Evolutionary conservation across 768 basidiomycete genomes (phyloP).

Genomic region (Rhodotorula graminis): DNA sequence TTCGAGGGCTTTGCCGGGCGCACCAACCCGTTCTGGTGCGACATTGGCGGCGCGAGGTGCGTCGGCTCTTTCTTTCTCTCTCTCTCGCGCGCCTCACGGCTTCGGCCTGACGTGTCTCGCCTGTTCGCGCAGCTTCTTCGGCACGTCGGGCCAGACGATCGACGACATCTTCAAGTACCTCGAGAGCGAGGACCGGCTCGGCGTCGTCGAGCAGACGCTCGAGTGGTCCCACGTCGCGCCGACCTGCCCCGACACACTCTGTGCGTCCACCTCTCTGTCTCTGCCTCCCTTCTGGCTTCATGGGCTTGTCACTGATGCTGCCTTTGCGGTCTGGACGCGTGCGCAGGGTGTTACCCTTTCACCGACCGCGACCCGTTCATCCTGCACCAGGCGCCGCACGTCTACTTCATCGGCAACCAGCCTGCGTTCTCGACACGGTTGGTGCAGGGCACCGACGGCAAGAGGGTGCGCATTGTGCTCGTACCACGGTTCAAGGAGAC

Average conservation of each 20-base stretch:
- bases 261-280: constrained; percentile 42
- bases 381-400: constrained; percentile 73
- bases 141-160: constrained; percentile 86
- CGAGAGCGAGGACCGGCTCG: constrained; percentile 59
- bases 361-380: constrained; percentile 82
- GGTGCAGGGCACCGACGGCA: constrained; percentile 50
- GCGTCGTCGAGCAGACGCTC: constrained; percentile 71
- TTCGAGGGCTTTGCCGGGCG: constrained; percentile 64
- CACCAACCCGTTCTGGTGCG: constrained; percentile 85
- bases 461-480: constrained; percentile 61
- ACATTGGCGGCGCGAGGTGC: constrained; percentile 55
- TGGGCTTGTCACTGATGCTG: too few species aligned
- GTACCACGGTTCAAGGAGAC: constrained; percentile 75
- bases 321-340: too few species aligned
- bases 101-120: background rate
- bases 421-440: constrained; percentile 71
- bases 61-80: constrained; percentile 38
- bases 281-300: too few species aligned
- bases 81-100: background rate
- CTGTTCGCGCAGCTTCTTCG: constrained; percentile 61
- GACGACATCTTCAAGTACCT: constrained; percentile 96
- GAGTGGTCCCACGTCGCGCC: constrained; percentile 97
- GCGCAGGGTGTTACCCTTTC: constrained; percentile 84
- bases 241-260: constrained; percentile 95
- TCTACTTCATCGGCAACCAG: constrained; percentile 92